Base-by-base conservation (phyloP, 1,284 basidiomycete species). In the Rhodotorula mucilaginosa region DNA sequence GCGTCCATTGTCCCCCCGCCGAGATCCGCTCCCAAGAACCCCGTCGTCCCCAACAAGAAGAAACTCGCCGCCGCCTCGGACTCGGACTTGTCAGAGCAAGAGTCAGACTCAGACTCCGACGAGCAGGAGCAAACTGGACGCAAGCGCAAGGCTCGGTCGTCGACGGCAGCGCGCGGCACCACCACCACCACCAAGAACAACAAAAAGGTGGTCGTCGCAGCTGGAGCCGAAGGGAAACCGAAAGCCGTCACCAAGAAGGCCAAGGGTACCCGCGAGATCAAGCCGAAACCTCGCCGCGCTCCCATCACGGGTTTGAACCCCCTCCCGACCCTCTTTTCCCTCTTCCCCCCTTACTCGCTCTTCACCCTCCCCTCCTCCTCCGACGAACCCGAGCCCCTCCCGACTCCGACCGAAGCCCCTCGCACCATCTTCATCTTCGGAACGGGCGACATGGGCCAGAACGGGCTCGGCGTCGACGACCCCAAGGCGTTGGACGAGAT, bases 381-480 rank as follows among this genome's bases (percentile, higher is more conserved):
- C n/a, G 56, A 23, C 13, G 58, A 49, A 12, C 8, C 39, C 12
- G 26, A 74, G 18, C 65, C 74, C 2, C 10, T 26, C 5, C 62
- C 63, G 0, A 16, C 23, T 4, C n/a, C 54, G 54, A 23, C 19
- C 49, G n/a, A 56, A 29, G 54, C 54, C 5, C 68, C 73, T 1
- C 84, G 87, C 31, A 84, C 87, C 57, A 82, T 92, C n/a, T 92
- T 93, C 74, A 88, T 87, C 5, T 95, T 90, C 87, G 93, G 93
- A 13, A 82, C 81, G 8, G 92, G 92, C 29, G 92, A 93, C 81
- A 90, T 90, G 82, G 92, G 91, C 58, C 92, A 95, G 80, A 89
- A 94, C 78, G 93, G 92, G 26, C 85, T 92, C 82, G 92, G 92
- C 5, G 81, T 81, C 5, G 88, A 89, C 74, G 26, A 48, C 8